Conservation (phyloP, 306 rosid species). For the Cotoneaster glaucophyllus region DNA sequence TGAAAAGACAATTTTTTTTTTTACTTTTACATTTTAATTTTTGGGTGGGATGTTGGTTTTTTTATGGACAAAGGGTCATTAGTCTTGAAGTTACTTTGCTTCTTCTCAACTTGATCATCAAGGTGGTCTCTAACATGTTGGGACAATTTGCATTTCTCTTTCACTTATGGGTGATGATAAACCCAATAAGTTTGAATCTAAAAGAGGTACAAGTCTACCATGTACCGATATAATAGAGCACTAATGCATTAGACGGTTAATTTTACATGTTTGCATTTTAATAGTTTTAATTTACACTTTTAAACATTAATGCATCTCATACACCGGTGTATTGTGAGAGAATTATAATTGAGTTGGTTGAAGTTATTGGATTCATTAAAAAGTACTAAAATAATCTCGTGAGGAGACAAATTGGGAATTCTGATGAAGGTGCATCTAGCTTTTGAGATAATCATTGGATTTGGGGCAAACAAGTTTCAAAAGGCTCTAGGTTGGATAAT, state of each 20-base stretch:
- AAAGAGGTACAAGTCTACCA: background rate
- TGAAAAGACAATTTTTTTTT: too few relatives aligned
- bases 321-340: too few relatives aligned
- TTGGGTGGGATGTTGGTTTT: constrained; percentile 23
- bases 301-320: background rate
- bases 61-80: constrained; percentile 22
- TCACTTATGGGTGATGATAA: background rate
- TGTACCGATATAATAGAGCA: background rate
- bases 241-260: background rate
- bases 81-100: constrained; percentile 23
- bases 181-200: background rate
- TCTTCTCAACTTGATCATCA: constrained; percentile 4
- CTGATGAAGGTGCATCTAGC: background rate
- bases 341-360: background rate
- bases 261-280: too few relatives aligned
- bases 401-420: background rate
- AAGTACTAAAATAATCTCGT: background rate
- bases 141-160: background rate
- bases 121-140: background rate
- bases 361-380: background rate
- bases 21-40: background rate
- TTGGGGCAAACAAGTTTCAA: background rate
- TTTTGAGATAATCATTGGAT: constrained; percentile 7
- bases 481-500: constrained; percentile 12
- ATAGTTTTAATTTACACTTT: too few relatives aligned